Evolutionary conservation across 305 asterid genomes (phyloP), one percentile per base, ranked within the genome.

Genomic region (Fraxinus albicans): DNA sequence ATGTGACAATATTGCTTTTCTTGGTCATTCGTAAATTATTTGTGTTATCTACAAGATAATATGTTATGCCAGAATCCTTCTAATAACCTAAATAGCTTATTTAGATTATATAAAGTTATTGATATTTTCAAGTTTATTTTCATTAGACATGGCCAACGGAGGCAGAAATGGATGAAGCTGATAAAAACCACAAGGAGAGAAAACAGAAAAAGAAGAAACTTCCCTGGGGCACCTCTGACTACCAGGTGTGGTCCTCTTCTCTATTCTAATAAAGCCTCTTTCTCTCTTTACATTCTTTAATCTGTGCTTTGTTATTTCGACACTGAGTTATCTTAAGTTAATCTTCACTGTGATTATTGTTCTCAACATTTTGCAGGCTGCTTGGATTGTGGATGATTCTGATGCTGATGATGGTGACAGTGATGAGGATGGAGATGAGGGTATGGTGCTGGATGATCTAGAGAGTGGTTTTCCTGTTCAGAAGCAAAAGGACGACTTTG

Each of bases 101-200:
- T 75, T 58, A 19, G 63, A 34, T 73, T 9, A 58, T 73, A 42
- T 83, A 58, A 73, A 77, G 79, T 82, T 55, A 58, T 58, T 58
- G 29, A 58, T 58, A 58, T 21, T 4, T 77, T 27, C 76, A 15
- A 69, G 6, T 73, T 67, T 79, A 47, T 79, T 84, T 73, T 72
- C 79, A 74, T 77, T 91, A 96, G 99, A 96, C 98, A 73, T 96
- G 97, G 98, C 99, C 99, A 5, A 94, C 99, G n/a, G 97, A 92
- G 87, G 98, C 91, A 80, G 99, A 96, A 88, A 93, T 94, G 97
- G 96, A 93, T 81, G 97, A 96, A 87, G 98, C 98, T 21, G 97
- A 91, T 78, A 87, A 77, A 87, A 73, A 80, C 60, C 89, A 78
- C 21, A 83, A 86, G 86, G 86, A 91, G 80, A 91, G 86, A 88